phyloP scores from a whole-genome alignment of 2,329 filamentous ascomycete genomes.

The Escovopsis sp. region DNA sequence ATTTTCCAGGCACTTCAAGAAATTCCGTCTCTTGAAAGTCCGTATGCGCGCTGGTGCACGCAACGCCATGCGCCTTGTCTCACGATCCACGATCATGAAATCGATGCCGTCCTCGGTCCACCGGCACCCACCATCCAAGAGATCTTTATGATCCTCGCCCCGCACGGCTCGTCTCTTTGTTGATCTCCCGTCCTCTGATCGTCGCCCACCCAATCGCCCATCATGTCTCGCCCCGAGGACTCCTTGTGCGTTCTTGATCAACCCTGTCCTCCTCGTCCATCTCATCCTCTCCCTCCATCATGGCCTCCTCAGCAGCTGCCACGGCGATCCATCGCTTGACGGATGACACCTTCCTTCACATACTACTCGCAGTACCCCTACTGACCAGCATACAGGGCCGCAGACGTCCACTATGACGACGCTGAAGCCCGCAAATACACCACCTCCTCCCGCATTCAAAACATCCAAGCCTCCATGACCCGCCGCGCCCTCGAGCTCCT shows the following conservation, averaged over 20 bases:
- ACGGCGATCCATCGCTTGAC: constrained; percentile 10
- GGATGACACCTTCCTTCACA: too few relatives aligned
- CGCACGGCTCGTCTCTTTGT: too few relatives aligned
- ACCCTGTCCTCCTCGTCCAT: constrained; percentile 9
- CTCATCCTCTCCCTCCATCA: too few relatives aligned
- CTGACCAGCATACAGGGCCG: constrained; percentile 49
- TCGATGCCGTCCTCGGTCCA: not conserved
- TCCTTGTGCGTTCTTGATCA: constrained; percentile 53
- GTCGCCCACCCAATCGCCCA: constrained; percentile 15
- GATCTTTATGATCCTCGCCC: too few relatives aligned
- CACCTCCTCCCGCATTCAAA: constrained; percentile 85
- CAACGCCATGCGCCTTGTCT: too few relatives aligned
- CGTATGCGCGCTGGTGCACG: too few relatives aligned
- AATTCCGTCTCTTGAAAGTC: not conserved
- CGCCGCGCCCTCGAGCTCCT: constrained; percentile 85
- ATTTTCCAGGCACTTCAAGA: constrained; percentile 3
- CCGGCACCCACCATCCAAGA: not conserved
- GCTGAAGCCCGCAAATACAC: constrained; percentile 94
- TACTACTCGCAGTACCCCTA: too few relatives aligned
- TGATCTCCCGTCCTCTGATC: not conserved
- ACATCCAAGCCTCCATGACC: constrained; percentile 91
- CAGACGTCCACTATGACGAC: constrained; percentile 96
- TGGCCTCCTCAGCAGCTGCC: too few relatives aligned
- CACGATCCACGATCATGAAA: not conserved
- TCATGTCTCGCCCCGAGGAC: constrained; percentile 95